phyloP scores from a whole-genome alignment of 2,329 filamentous ascomycete species.

The Polychaeton citri region DNA sequence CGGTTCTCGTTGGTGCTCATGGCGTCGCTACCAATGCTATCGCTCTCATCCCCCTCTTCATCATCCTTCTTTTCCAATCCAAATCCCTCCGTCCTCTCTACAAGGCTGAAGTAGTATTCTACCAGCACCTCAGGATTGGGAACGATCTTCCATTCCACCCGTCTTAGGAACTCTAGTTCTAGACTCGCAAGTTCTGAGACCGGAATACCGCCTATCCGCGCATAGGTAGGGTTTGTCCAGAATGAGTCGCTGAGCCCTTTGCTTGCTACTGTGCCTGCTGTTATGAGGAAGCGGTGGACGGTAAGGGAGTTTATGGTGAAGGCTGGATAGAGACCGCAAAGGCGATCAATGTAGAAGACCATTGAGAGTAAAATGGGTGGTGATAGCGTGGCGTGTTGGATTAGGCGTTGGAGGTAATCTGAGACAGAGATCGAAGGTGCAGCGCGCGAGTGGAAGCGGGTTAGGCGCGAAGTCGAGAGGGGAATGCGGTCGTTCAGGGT shows the following conservation, averaged over 20 bases:
- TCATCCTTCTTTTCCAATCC: constrained; percentile 29
- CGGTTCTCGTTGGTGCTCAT: background rate
- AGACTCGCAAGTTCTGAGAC: constrained; percentile 79
- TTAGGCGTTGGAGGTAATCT: constrained; percentile 85
- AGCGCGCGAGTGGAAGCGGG: constrained; percentile 73
- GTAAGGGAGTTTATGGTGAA: constrained; percentile 96
- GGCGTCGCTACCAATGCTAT: background rate
- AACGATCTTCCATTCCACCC: constrained; percentile 93
- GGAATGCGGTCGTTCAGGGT: constrained; percentile 82
- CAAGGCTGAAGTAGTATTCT: constrained; percentile 81
- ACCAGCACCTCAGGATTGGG: constrained; percentile 86
- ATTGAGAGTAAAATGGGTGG: constrained; percentile 93
- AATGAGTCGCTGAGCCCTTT: constrained; percentile 95
- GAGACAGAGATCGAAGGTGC: constrained; percentile 86
- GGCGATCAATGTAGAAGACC: constrained; percentile 96
- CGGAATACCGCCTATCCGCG: constrained; percentile 82
- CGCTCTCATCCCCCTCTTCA: background rate
- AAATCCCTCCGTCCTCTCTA: constrained; percentile 52
- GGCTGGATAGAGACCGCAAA: constrained; percentile 81
- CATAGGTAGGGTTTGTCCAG: constrained; percentile 97
- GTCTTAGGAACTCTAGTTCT: constrained; percentile 83
- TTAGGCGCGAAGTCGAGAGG: constrained; percentile 72
- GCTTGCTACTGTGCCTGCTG: constrained; percentile 84
- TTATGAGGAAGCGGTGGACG: constrained; percentile 93
- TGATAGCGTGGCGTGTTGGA: constrained; percentile 84